Base-by-base conservation (phyloP, 805 yeast genomes). In the Middelhovenomyces tepae region DNA sequence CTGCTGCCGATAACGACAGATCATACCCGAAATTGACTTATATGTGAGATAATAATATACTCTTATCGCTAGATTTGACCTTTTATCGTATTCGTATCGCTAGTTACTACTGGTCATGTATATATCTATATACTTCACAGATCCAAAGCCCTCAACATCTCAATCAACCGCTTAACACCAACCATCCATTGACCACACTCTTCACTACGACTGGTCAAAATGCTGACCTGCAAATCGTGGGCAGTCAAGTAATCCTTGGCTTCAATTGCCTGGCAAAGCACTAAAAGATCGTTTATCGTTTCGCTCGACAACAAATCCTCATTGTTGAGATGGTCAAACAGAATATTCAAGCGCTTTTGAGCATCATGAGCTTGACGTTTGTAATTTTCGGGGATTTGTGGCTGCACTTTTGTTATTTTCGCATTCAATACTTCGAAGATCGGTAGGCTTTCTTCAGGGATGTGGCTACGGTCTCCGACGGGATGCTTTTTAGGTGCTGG, bases 131-230 rank as follows among this genome's bases (percentile, higher is more conserved):
- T n/a, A n/a, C n/a, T n/a, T n/a, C n/a, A n/a, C n/a, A n/a, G 29
- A 14, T 18, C 29, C 15, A 53, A 50, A 7, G 54, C 60, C 21
- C 43, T 32, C n/a, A 52, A 46, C 59, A 91, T 83, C 42, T 78
- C 79, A 40, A 89, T 75, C 42, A 91, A 68, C 46, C 96, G 75
- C 57, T 80, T 85, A 29, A 91, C 78, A 47, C 98, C 98, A 20
- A 81, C 73, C 62, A 81, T 73, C 98, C 98, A 91, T 48, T 79
- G 75, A 9, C 94, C 95, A 43, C 80, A 73, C 56, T 87, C 94
- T 16, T 69, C 73, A 16, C 78, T 69, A 41, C 72, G 68, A 22
- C 71, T 68, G 5, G 84, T 68, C 15, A 80, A 71, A 39, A 91
- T 69, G 32, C 74, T 72, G 21, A 72, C 46, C 14, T 51, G 59